These are phyloP conservation scores for Quercus lobata DNA, from an alignment of 331 rosid genomes.

Conservation along the genomic window DNA sequence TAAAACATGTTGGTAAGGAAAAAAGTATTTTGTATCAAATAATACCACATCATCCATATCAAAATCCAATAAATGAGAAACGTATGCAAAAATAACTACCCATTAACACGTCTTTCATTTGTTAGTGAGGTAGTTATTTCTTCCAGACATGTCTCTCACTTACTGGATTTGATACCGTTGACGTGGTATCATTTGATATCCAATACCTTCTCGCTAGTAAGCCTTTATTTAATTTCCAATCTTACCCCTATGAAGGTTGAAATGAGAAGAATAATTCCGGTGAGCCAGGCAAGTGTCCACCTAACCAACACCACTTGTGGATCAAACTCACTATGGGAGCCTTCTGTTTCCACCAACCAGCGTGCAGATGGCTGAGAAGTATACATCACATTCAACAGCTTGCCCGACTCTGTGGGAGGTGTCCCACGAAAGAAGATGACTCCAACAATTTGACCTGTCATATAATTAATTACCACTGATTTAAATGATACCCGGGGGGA, in stretches of 20 bases:
- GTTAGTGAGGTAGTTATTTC: too few relatives aligned
- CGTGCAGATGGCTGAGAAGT: conserved; percentile 53
- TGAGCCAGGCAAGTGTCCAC: conserved; percentile 81
- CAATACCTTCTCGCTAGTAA: too few relatives aligned
- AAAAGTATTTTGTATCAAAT: too few relatives aligned
- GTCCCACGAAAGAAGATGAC: conserved; percentile 47
- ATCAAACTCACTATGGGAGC: conserved; percentile 3
- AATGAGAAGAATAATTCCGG: conserved; percentile 76
- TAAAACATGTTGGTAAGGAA: background rate
- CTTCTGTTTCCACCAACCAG: conserved; percentile 54
- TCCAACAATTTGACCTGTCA: conserved; percentile 96
- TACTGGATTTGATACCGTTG: too few relatives aligned
- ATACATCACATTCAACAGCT: conserved; percentile 50
- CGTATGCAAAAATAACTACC: too few relatives aligned
- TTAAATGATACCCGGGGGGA: background rate
- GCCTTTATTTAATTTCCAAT: background rate
- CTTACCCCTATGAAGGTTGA: conserved; percentile 87
- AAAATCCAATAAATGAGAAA: too few relatives aligned
- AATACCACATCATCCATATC: too few relatives aligned
- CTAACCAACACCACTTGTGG: conserved; percentile 66
- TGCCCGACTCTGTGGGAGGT: conserved; percentile 37
- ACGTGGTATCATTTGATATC: too few relatives aligned
- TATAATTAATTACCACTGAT: conserved; percentile 13
- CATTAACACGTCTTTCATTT: too few relatives aligned
- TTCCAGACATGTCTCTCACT: too few relatives aligned